Evolutionary conservation across 2,329 filamentous ascomycete species (phyloP), one percentile per base, ranked within the genome.

Genomic region (Curvularia hawaiiensis): DNA sequence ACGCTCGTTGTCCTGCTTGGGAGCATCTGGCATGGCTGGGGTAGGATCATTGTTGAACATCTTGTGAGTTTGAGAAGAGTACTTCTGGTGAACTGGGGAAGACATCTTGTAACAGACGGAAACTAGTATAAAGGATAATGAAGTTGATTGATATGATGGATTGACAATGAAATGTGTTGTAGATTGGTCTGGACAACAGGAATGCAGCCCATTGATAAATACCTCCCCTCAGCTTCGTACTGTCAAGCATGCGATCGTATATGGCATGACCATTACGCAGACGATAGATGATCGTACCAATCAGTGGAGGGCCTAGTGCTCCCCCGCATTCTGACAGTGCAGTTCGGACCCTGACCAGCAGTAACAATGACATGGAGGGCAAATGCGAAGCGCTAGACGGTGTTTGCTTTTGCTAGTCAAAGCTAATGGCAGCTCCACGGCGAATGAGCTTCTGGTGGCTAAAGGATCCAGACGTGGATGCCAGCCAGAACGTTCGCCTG

Each of bases 31-130:
- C 71, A 74, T 75, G 10, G 59, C 53, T 47, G 71, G 68, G 5
- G 60, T 56, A 8, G 63, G 65, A 52, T 67, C 68, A 28, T 71
- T 66, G 44, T 64, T 69, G 44, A 72, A 75, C 20, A 68, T 24
- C 51, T 67, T 74, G 61, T 75, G 69, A 41, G 50, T 72, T 47
- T 76, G 74, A 16, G 66, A 65, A 30, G 73, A 71, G 58, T 75
- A 75, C 51, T 76, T 76, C 52, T 76, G 74, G 49, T 75, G 72
- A 56, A 76, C 72, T 59, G 74, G 72, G 45, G 72, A 75, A 60
- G 74, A 72, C 74, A 76, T 76, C 14, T 20, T 50, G 45, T 26
- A 38, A 16, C 14, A 2, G 16, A n/a, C 7, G 6, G 12, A 12
- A 40, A 5, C 11, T 9, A 30, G 9, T 3, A 10, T 46, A 0